Base-by-base conservation (phyloP, 257 asterid species). In the Solanum chiquidenum region DNA sequence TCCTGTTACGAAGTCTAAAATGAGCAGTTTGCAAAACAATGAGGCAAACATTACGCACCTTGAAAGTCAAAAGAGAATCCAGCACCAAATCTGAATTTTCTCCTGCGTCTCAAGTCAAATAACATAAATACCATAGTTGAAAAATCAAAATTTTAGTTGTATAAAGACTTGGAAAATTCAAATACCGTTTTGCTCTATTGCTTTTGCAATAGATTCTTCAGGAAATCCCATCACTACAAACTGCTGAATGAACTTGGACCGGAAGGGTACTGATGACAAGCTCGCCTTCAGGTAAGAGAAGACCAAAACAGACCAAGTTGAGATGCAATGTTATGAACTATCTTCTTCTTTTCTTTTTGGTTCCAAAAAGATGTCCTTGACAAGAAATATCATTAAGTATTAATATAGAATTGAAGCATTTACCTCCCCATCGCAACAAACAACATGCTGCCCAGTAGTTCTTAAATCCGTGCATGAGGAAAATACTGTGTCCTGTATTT, bases 51-150 rank as follows among this genome's bases (percentile, higher is more conserved):
- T 49, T 58, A 91, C 96, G 87, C 90, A 96, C 98, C 35, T 93
- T 88, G 87, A 92, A 96, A 4, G 98, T 93, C 42, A 96, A 91
- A 66, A 94, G 87, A 23, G 94, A 86, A 58, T 96, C 95, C 60
- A 95, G 71, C 85, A 96, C 95, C 20, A 89, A 87, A 5, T 92
- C 98, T 1, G 92, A 86, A 88, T 91, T 91, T 87, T 89, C 91
- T 90, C 94, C 98, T 96, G 95, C 86, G 86, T 10, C 46, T 83
- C 64, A 85, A 86, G 23, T 55, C 27, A 35, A 79, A 14, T 34
- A 87, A 72, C 90, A 46, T 66, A 49, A 88, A 16, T 20, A 88
- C 34, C 49, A 80, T 33, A 55, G 29, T 83, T 73, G 52, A 23
- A 55, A 60, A 84, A 62, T 40, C 62, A 23, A 42, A 62, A 7